phyloP scores from a whole-genome alignment of 768 basidiomycete genomes.

The Leucocoprinus leucothites region DNA sequence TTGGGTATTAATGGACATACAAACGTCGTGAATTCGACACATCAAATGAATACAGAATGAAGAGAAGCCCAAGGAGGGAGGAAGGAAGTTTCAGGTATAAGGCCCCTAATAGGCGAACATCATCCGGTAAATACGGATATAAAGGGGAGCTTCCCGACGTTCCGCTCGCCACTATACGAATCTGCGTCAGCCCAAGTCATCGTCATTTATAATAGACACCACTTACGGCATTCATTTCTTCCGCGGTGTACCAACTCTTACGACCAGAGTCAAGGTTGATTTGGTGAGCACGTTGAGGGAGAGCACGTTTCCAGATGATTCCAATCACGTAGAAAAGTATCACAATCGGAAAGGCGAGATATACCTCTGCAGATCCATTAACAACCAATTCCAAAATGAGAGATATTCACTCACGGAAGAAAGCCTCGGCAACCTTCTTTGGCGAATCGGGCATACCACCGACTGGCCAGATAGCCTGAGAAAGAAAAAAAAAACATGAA shows the following conservation, averaged over 20 bases:
- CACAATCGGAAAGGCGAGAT: slow-evolving; percentile 40
- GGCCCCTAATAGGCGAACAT: slow-evolving; percentile 33
- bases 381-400: neutral
- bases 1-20: no score
- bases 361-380: slow-evolving; percentile 21
- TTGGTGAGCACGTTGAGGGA: slow-evolving; percentile 32
- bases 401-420: slow-evolving; percentile 32
- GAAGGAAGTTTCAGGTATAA: no score
- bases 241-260: slow-evolving; percentile 44
- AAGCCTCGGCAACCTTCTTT: slow-evolving; percentile 25
- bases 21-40: no score
- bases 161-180: slow-evolving; percentile 34
- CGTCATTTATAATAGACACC: neutral
- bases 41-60: no score
- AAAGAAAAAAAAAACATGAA: neutral
- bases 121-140: slow-evolving; percentile 35
- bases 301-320: slow-evolving; percentile 37
- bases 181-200: neutral
- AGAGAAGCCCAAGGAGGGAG: no score
- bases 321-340: slow-evolving; percentile 37
- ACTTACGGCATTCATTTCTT: slow-evolving; percentile 39
- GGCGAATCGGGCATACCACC: slow-evolving; percentile 30
- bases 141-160: slow-evolving; percentile 29
- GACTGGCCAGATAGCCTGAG: slow-evolving; percentile 37
- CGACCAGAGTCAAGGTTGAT: slow-evolving; percentile 45